Conservation (phyloP, 352 stramenopile genomes). For the Phytophthora sansomeana region DNA sequence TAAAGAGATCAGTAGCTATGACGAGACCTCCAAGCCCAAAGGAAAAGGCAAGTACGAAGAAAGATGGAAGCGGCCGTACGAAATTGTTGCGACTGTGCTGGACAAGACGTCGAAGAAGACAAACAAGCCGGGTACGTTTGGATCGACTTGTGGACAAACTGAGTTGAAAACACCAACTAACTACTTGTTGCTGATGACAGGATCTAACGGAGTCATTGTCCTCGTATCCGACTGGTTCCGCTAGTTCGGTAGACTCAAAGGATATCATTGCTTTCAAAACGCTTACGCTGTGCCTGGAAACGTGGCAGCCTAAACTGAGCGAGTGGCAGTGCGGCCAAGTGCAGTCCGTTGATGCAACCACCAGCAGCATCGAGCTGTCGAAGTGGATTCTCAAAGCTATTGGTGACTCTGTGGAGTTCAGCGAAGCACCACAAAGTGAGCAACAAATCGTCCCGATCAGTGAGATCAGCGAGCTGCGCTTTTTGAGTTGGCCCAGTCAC, state of each 20-base stretch:
- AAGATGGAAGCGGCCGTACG: conserved; percentile 83
- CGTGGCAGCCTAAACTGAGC: conserved; percentile 77
- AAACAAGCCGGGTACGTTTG: conserved; percentile 27
- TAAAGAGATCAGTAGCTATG: not conserved
- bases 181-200: conserved; percentile 18
- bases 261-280: conserved; percentile 83
- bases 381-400: conserved; percentile 26
- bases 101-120: conserved; percentile 29
- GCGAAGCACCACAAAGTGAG: conserved; percentile 22
- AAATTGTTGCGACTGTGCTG: conserved; percentile 74
- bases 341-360: conserved; percentile 12
- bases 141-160: not conserved
- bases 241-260: conserved; percentile 34
- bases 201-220: conserved; percentile 40
- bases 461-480: conserved; percentile 65
- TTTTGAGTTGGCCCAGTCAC: conserved; percentile 52
- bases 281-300: conserved; percentile 76
- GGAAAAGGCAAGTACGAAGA: conserved; percentile 54
- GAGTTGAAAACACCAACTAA: conserved; percentile 1
- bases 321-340: conserved; percentile 72
- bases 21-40: conserved; percentile 18
- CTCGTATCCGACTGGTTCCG: conserved; percentile 34
- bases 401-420: conserved; percentile 16
- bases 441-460: conserved; percentile 6
- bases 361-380: conserved; percentile 28